phyloP scores from a whole-genome alignment of 2,329 filamentous ascomycete genomes.

The Trichoderma sp. region DNA sequence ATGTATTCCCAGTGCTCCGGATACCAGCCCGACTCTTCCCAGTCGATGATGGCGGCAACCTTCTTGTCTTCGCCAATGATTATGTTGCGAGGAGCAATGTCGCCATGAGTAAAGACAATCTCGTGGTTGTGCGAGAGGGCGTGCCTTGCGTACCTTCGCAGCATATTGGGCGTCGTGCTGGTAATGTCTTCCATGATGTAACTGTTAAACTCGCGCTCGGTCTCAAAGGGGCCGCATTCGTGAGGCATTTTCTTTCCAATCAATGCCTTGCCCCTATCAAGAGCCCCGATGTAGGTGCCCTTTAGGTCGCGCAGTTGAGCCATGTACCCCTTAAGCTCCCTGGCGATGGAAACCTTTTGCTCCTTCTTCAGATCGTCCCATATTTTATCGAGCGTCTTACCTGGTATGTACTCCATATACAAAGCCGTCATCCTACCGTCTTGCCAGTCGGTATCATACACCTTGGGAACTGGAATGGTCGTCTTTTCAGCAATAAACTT shows the following conservation, averaged over 20 bases:
- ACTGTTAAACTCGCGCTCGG: neutral
- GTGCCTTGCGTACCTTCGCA: neutral
- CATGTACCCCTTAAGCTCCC: neutral
- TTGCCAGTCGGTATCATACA: constrained; percentile 24
- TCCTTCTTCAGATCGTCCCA: neutral
- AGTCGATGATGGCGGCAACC: neutral
- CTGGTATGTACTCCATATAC: neutral
- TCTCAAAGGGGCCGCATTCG: neutral
- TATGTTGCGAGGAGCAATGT: neutral
- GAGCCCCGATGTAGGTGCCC: neutral
- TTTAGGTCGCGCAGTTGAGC: neutral
- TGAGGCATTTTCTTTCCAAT: neutral
- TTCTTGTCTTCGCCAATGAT: neutral
- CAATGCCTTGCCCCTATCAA: neutral
- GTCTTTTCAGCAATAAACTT: constrained; percentile 31
- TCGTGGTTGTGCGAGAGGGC: neutral
- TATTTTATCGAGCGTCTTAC: neutral
- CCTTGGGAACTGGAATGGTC: constrained; percentile 28
- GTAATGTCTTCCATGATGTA: neutral
- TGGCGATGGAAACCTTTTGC: neutral
- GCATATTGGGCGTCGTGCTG: neutral
- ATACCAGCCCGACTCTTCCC: constrained; percentile 7
- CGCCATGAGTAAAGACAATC: neutral
- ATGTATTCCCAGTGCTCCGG: neutral
- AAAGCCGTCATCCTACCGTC: neutral